Evolutionary conservation across 192 early-diverging fungal genomes (phyloP).

Genomic region (Entrophospora sp.): DNA sequence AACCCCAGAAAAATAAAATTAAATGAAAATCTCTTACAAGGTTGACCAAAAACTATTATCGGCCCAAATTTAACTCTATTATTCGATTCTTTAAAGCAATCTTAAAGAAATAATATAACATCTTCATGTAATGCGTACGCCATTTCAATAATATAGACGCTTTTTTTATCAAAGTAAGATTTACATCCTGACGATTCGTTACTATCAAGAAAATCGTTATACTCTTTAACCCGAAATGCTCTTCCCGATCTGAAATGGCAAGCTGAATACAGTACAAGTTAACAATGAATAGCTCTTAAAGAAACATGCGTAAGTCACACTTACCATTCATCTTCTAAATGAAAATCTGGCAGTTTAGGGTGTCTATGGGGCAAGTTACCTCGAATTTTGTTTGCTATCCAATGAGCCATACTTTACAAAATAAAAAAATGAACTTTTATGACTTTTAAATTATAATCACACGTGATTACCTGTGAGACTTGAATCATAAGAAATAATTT

Average conservation of each 20-base stretch:
- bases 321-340: constrained; percentile 7
- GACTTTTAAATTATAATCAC: no score
- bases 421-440: no score
- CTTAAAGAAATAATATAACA: not conserved
- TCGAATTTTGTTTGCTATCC: not conserved
- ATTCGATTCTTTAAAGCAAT: constrained; percentile 6
- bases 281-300: constrained; percentile 14
- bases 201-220: constrained; percentile 5
- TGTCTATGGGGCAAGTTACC: not conserved
- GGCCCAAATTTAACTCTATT: not conserved
- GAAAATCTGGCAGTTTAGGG: not conserved
- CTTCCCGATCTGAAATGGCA: constrained; percentile 4
- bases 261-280: constrained; percentile 12
- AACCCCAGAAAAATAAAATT: not conserved
- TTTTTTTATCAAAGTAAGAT: constrained; percentile 5
- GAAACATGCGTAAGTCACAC: not conserved
- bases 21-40: constrained; percentile 10
- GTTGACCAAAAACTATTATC: not conserved
- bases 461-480: no score
- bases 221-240: constrained; percentile 10
- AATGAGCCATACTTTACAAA: not conserved
- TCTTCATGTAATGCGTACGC: not conserved
- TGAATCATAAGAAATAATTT: no score
- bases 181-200: constrained; percentile 12
- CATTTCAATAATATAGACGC: constrained; percentile 14